phyloP scores from a whole-genome alignment of 306 rosid genomes.

The Ochetophila trinervis region DNA sequence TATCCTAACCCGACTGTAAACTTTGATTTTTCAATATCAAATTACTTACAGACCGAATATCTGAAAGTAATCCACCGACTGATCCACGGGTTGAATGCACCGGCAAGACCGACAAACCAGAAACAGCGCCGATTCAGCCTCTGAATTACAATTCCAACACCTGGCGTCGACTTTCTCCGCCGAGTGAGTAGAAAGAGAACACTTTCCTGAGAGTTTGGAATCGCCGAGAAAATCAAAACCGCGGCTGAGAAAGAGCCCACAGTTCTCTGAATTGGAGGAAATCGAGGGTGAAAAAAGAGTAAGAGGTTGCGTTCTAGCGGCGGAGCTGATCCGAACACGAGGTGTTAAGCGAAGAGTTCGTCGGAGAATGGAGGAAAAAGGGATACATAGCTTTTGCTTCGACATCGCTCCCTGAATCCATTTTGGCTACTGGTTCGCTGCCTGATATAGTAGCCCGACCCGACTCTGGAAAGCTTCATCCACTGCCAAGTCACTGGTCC shows the following conservation, averaged over 20 bases:
- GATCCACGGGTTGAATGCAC: conserved; percentile 69
- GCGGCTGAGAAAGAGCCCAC: conserved; percentile 10
- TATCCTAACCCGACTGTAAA: neutral
- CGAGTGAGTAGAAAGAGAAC: conserved; percentile 34
- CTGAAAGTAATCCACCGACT: conserved; percentile 64
- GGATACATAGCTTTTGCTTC: conserved; percentile 35
- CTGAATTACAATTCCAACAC: conserved; percentile 76
- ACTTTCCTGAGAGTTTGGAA: conserved; percentile 22
- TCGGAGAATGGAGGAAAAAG: conserved; percentile 38
- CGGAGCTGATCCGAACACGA: conserved; percentile 8
- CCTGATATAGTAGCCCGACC: too few relatives aligned
- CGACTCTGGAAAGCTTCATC: too few relatives aligned
- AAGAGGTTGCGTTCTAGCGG: conserved; percentile 10
- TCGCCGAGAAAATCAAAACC: conserved; percentile 18
- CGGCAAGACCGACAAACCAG: conserved; percentile 68
- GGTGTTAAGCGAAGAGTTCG: conserved; percentile 31
- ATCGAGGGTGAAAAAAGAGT: conserved; percentile 13
- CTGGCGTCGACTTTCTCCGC: conserved; percentile 19
- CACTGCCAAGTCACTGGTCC: too few relatives aligned
- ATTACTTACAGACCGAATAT: conserved; percentile 72
- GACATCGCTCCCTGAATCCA: conserved; percentile 31
- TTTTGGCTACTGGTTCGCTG: neutral
- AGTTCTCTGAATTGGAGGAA: conserved; percentile 8
- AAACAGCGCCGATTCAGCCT: conserved; percentile 41
- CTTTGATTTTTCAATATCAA: neutral